These are phyloP conservation scores for Calendula officinalis DNA, from an alignment of 129 eudicot species.

Conservation along the genomic window DNA sequence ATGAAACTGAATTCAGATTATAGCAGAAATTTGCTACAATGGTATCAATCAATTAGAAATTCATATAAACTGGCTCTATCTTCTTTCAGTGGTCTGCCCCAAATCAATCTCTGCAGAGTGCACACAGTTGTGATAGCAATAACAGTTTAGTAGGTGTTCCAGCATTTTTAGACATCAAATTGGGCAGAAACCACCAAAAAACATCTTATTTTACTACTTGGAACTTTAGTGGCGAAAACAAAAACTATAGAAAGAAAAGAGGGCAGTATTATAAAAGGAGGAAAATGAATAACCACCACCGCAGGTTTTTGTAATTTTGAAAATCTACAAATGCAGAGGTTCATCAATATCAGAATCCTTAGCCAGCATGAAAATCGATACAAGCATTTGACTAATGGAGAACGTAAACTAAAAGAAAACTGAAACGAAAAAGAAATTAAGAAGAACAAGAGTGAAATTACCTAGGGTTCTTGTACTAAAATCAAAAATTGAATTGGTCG, in stretches of 20 bases:
- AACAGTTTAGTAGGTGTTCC: not conserved
- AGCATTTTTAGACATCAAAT: not conserved
- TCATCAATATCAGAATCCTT: not conserved
- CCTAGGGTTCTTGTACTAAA: slow-evolving; percentile 21
- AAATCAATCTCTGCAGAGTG: not conserved
- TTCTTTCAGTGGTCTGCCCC: not conserved
- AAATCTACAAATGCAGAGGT: not conserved
- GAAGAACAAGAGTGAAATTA: not conserved
- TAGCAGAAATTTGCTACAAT: no score
- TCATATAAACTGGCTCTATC: not conserved
- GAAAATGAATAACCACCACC: not conserved
- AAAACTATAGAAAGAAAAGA: slow-evolving; percentile 6
- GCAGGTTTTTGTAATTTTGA: not conserved
- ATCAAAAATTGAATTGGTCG: not conserved
- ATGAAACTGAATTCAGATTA: not conserved
- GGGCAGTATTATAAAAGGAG: slow-evolving; percentile 3
- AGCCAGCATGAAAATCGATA: not conserved
- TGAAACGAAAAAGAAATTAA: not conserved
- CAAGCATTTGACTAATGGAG: no score
- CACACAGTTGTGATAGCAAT: not conserved
- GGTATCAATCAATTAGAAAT: not conserved
- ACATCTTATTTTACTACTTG: not conserved
- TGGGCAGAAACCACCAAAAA: not conserved
- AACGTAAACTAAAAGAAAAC: not conserved
- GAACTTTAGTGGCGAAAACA: slow-evolving; percentile 26